Percentiles rank a stretch among this genome's conserved stretches.
phyloP scores from a whole-genome alignment of 176 grass and related monocot species.

The Tillandsia fasciculata region DNA sequence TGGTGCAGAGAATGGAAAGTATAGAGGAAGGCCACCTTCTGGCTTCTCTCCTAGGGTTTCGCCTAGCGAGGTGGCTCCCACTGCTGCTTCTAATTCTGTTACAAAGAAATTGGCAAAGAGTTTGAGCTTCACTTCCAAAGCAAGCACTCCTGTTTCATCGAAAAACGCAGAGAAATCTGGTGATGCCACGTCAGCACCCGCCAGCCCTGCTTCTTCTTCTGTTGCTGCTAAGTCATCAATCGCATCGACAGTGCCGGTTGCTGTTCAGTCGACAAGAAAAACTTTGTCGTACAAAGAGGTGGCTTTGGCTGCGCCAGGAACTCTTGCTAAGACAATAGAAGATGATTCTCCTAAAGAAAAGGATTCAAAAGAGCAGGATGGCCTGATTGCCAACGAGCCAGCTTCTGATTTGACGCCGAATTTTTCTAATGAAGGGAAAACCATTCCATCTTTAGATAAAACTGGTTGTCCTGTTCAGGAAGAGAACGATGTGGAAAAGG shows the following conservation, averaged over 20 bases:
- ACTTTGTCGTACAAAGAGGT: conserved; percentile 97
- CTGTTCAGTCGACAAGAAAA: conserved; percentile 57
- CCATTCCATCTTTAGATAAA: conserved; percentile 15
- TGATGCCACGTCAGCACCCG: conserved; percentile 36
- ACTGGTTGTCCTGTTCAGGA: conserved; percentile 22
- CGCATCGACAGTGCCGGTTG: conserved; percentile 28
- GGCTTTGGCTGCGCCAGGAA: conserved; percentile 82
- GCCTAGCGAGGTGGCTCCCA: conserved; percentile 30
- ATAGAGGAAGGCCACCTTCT: conserved; percentile 45
- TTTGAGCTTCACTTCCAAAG: conserved; percentile 59
- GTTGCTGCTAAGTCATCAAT: conserved; percentile 39
- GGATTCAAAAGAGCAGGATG: conserved; percentile 20
- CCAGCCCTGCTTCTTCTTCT: conserved; percentile 31
- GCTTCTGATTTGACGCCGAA: not conserved
- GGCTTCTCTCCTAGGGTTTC: conserved; percentile 50
- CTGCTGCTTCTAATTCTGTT: conserved; percentile 41
- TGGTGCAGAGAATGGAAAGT: conserved; percentile 54
- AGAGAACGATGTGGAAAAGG: conserved; percentile 37
- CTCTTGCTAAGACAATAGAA: conserved; percentile 58
- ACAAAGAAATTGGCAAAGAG: conserved; percentile 75
- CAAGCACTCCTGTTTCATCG: conserved; percentile 28
- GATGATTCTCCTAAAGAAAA: conserved; percentile 40
- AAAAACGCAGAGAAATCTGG: conserved; percentile 48
- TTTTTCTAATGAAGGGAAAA: no score
- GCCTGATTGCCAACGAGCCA: conserved; percentile 23